Base-by-base conservation (phyloP, 176 grass and related monocot species). In the Luzula sylvatica region DNA sequence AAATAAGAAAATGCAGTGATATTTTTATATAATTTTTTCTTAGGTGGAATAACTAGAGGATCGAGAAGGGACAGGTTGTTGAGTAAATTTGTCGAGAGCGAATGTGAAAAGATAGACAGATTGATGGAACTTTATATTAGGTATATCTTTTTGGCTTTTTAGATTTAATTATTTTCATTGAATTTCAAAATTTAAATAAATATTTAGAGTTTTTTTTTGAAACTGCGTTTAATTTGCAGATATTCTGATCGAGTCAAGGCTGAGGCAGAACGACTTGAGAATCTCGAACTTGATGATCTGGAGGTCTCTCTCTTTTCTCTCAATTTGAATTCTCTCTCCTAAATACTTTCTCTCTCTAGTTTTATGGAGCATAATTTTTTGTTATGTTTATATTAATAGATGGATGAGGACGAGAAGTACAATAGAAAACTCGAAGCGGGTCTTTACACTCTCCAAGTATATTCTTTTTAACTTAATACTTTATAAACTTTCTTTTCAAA, bases 21-120 rank as follows among this genome's bases (percentile, higher is more conserved):
- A 7, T 19, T 47, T 49, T 20, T 9, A 32, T 5, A 46, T n/a
- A 39, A n/a, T 32, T 32, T 63, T 74, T 48, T 69, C 2, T 60
- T 57, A 95, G 90, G 80, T 82, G 80, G 83, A 24, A 83, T 95
- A 58, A 73, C 76, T 16, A 95, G 87, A 71, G 90, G 90, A 72
- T 88, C 90, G 46, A 82, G 90, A 76, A 72, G 77, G 67, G 87
- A 88, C 20, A 81, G 90, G 43, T 65, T 96, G 66, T 41, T 96
- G 61, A 79, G 77, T 56, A 96, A 96, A 73, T 96, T 96, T 79
- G 80, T 96, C 40, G 90, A 96, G 76, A 88, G 86, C 35, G 90
- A 96, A 71, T 96, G 83, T 35, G 90, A 96, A 74, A 96, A 96
- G 53, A 86, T 96, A 71, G 90, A 96, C 45, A 60, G 84, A 15